Evolutionary conservation across 169 alveolate species (phyloP).

Genomic region (Cryptosporidium ubiquitum): DNA sequence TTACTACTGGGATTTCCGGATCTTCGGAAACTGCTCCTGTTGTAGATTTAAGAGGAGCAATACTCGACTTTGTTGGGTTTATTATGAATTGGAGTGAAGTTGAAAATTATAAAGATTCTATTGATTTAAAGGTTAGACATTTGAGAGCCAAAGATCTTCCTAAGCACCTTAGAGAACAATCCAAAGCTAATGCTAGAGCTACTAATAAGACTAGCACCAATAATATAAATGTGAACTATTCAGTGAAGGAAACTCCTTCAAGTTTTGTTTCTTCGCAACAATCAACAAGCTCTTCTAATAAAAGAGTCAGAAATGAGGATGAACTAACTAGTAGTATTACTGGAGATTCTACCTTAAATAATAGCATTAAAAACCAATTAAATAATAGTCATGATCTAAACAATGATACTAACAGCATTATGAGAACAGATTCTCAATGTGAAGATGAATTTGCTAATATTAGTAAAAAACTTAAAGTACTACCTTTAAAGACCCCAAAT

Average conservation of each 20-base stretch:
- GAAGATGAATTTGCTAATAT: neutral
- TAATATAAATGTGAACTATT: neutral
- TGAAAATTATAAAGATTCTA: constrained; percentile 58
- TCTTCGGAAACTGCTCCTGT: constrained; percentile 40
- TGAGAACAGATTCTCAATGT: neutral
- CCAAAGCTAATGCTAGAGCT: neutral
- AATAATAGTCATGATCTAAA: neutral
- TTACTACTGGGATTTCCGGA: neutral
- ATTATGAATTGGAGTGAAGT: constrained; percentile 74
- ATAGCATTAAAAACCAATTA: neutral
- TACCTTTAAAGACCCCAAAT: constrained; percentile 7
- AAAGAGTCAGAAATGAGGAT: constrained; percentile 58
- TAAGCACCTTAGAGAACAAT: constrained; percentile 49
- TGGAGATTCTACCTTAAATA: neutral
- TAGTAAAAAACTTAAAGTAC: constrained; percentile 15
- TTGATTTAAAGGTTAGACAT: constrained; percentile 58
- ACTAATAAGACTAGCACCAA: neutral
- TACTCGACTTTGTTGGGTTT: constrained; percentile 69
- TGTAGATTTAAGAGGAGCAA: constrained; percentile 71
- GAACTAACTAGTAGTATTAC: neutral
- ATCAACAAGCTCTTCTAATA: constrained; percentile 52
- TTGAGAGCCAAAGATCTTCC: constrained; percentile 57
- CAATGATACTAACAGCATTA: neutral
- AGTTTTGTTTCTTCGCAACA: constrained; percentile 62
- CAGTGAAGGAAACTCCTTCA: constrained; percentile 13